These are phyloP conservation scores for Kingdonia uniflora DNA, from an alignment of 164 flowering plant genomes.

Conservation along the genomic window DNA sequence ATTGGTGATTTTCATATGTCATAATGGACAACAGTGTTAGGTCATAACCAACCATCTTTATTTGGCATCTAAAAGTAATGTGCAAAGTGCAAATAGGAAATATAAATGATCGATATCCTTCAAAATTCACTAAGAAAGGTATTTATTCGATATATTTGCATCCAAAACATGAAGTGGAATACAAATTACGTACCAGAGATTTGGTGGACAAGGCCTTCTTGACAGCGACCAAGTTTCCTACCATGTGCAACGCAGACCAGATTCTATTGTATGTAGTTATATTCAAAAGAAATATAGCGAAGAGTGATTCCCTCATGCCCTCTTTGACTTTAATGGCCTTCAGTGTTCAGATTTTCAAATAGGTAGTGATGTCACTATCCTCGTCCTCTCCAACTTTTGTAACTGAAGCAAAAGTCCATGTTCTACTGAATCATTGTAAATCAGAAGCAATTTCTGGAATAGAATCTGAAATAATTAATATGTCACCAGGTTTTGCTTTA, in stretches of 20 bases:
- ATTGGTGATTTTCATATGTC: too few relatives aligned
- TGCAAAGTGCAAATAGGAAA: too few relatives aligned
- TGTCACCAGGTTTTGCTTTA: conserved; percentile 47
- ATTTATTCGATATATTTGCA: too few relatives aligned
- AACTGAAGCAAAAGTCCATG: conserved; percentile 33
- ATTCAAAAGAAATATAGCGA: conserved; percentile 38
- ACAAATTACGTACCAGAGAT: conserved; percentile 26
- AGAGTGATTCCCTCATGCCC: conserved; percentile 20
- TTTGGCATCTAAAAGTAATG: too few relatives aligned
- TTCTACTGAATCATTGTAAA: conserved; percentile 23
- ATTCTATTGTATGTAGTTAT: conserved; percentile 38
- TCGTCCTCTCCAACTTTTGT: conserved; percentile 7
- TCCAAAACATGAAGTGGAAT: too few relatives aligned
- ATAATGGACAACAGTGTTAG: too few relatives aligned
- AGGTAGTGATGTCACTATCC: conserved; percentile 10
- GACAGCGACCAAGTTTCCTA: conserved; percentile 8
- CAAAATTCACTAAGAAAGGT: too few relatives aligned
- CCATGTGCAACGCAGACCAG: conserved; percentile 34
- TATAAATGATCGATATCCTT: too few relatives aligned
- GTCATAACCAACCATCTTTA: too few relatives aligned
- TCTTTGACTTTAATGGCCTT: conserved; percentile 14
- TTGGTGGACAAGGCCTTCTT: conserved; percentile 13
- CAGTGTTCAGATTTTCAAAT: conserved; percentile 29
- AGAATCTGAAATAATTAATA: conserved; percentile 34
- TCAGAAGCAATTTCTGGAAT: conserved; percentile 38